These are phyloP conservation scores for Dothideomycetes sp. DNA, from an alignment of 2,329 filamentous ascomycete species.

Conservation along the genomic window DNA sequence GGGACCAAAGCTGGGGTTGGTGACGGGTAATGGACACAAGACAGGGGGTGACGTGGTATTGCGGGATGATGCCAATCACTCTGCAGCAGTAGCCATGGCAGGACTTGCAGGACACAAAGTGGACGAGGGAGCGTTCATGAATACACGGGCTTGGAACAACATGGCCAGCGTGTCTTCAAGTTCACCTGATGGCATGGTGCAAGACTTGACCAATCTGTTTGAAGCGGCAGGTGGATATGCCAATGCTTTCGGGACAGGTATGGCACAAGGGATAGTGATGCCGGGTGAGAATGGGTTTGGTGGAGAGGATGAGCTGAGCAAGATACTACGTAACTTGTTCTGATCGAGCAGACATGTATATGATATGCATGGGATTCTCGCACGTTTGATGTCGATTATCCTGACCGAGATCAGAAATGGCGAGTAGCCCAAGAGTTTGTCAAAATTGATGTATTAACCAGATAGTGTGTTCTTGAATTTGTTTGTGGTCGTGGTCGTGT, in stretches of 20 bases:
- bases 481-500: too few relatives aligned
- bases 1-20: slow-evolving; percentile 58
- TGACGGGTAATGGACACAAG: slow-evolving; percentile 29
- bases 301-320: slow-evolving; percentile 50
- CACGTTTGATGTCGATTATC: too few relatives aligned
- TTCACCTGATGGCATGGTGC: slow-evolving; percentile 52
- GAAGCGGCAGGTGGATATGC: slow-evolving; percentile 50
- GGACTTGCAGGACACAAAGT: slow-evolving; percentile 54
- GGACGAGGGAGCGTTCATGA: slow-evolving; percentile 46
- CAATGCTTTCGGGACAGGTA: slow-evolving; percentile 21
- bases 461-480: too few relatives aligned
- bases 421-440: too few relatives aligned
- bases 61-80: slow-evolving; percentile 45
- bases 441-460: too few relatives aligned
- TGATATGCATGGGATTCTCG: too few relatives aligned
- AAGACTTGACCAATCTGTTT: slow-evolving; percentile 54
- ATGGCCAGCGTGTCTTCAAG: slow-evolving; percentile 34
- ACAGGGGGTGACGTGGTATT: background rate
- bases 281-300: slow-evolving; percentile 31
- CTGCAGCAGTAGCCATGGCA: slow-evolving; percentile 57
- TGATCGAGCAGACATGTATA: slow-evolving; percentile 26
- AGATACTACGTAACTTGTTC: slow-evolving; percentile 52
- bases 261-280: slow-evolving; percentile 21
- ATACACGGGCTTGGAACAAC: slow-evolving; percentile 8
- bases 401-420: too few relatives aligned